Evolutionary conservation across 768 basidiomycete genomes (phyloP).

Genomic region (Amanita pallidorosea): DNA sequence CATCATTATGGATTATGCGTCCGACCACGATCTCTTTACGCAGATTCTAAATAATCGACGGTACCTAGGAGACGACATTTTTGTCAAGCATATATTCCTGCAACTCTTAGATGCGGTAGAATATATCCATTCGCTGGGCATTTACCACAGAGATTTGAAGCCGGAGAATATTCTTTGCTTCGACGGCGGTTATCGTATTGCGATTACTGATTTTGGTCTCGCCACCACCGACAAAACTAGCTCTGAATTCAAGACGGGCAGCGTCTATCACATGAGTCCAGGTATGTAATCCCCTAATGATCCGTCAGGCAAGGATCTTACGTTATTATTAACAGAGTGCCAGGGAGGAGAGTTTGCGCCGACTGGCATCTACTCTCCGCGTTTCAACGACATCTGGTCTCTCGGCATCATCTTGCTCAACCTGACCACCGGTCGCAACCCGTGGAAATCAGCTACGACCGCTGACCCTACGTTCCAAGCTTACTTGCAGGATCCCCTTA

Average conservation of each 20-base stretch:
- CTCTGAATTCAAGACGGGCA: conserved; percentile 90
- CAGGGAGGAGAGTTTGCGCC: conserved; percentile 72
- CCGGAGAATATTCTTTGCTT: conserved; percentile 93
- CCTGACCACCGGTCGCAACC: conserved; percentile 88
- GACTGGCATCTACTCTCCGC: conserved; percentile 68
- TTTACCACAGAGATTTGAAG: conserved; percentile 96
- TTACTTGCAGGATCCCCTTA: conserved; percentile 68
- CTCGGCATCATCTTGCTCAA: conserved; percentile 95
- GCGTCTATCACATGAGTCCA: conserved; percentile 97
- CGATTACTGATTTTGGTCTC: conserved; percentile 92
- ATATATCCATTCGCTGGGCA: conserved; percentile 83
- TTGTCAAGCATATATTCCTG: conserved; percentile 85
- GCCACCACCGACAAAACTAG: conserved; percentile 82
- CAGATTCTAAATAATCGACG: conserved; percentile 73
- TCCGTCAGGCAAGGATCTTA: not conserved
- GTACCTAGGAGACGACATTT: conserved; percentile 74
- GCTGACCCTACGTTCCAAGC: conserved; percentile 89
- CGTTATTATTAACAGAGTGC: conserved; percentile 54
- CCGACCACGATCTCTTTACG: conserved; percentile 85
- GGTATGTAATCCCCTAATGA: conserved; percentile 33
- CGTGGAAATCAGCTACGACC: conserved; percentile 82
- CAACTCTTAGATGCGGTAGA: conserved; percentile 92
- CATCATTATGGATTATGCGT: conserved; percentile 90
- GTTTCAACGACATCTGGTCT: conserved; percentile 93
- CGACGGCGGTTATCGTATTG: conserved; percentile 62